A percentile compares a stretch with the other conserved stretches of the same genome.
Evolutionary conservation across 306 rosid species (phyloP).

Genomic region (Fragaria iinumae): DNA sequence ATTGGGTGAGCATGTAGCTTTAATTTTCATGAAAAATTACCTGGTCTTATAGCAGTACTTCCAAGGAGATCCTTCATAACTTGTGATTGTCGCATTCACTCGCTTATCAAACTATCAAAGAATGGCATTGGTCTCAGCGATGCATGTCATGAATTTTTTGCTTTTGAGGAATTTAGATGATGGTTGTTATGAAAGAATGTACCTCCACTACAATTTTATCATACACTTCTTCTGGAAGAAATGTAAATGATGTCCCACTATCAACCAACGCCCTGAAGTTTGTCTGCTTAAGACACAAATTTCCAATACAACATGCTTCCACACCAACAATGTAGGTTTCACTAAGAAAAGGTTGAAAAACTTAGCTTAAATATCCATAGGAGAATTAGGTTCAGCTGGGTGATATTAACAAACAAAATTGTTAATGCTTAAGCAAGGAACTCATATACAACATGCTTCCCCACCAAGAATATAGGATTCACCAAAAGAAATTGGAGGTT

Average conservation of each 20-base stretch:
- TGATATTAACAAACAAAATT: neutral
- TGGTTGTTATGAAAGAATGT: conserved; percentile 22
- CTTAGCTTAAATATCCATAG: neutral
- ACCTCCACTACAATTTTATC: conserved; percentile 72
- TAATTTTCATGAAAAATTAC: conserved; percentile 35
- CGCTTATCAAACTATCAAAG: conserved; percentile 60
- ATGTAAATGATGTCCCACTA: conserved; percentile 89
- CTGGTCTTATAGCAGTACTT: conserved; percentile 76
- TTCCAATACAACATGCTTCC: conserved; percentile 68
- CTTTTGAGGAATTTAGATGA: conserved; percentile 12
- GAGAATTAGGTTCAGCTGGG: neutral
- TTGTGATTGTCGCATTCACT: conserved; percentile 63
- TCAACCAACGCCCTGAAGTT: conserved; percentile 74
- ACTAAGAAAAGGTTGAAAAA: conserved; percentile 34
- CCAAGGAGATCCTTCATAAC: conserved; percentile 64
- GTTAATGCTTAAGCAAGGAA: conserved; percentile 47
- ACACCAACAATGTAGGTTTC: conserved; percentile 73
- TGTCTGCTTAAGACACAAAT: conserved; percentile 60
- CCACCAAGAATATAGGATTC: conserved; percentile 70
- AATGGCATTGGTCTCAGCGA: conserved; percentile 31
- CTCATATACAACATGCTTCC: conserved; percentile 63
- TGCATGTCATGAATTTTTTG: neutral
- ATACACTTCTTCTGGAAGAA: conserved; percentile 70
- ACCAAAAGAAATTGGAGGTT: conserved; percentile 31
- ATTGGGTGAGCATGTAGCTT: neutral